Conservation (phyloP, 1,139 yeast species). For the Nakaseomyces sp. region DNA sequence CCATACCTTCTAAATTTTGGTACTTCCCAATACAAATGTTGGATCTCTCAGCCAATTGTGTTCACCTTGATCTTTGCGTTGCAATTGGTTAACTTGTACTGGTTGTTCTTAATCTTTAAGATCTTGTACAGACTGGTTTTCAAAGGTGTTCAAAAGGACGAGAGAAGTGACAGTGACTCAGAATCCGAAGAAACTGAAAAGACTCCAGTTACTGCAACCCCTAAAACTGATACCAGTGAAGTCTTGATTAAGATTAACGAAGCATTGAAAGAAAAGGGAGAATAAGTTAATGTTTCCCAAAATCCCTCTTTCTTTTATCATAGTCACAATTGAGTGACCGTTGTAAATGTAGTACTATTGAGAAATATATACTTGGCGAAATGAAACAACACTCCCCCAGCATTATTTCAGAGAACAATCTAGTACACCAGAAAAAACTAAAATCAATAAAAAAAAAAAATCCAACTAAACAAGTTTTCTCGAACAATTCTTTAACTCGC, state of each 20-base stretch:
- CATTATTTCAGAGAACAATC: too few species aligned
- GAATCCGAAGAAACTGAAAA: constrained; percentile 29
- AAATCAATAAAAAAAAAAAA: too few species aligned
- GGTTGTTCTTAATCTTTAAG: constrained; percentile 77
- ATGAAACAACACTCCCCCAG: too few species aligned
- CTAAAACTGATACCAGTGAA: neutral
- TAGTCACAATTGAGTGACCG: too few species aligned
- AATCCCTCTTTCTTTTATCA: neutral
- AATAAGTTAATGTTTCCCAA: neutral
- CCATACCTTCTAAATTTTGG: constrained; percentile 73
- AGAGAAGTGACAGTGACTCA: constrained; percentile 79
- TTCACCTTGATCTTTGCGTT: constrained; percentile 67
- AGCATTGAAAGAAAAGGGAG: constrained; percentile 9
- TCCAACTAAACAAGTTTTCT: too few species aligned
- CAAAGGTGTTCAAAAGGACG: constrained; percentile 59
- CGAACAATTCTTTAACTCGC: too few species aligned
- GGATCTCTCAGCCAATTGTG: constrained; percentile 87
- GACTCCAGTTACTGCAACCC: neutral
- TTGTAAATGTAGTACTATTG: too few species aligned
- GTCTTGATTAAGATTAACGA: constrained; percentile 4
- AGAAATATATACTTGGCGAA: too few species aligned
- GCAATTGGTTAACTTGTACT: constrained; percentile 77
- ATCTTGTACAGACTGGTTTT: constrained; percentile 57
- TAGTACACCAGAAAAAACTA: too few species aligned
- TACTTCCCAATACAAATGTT: constrained; percentile 93